Conservation (phyloP, 768 basidiomycete species). For the Phylloporus arenicola region DNA sequence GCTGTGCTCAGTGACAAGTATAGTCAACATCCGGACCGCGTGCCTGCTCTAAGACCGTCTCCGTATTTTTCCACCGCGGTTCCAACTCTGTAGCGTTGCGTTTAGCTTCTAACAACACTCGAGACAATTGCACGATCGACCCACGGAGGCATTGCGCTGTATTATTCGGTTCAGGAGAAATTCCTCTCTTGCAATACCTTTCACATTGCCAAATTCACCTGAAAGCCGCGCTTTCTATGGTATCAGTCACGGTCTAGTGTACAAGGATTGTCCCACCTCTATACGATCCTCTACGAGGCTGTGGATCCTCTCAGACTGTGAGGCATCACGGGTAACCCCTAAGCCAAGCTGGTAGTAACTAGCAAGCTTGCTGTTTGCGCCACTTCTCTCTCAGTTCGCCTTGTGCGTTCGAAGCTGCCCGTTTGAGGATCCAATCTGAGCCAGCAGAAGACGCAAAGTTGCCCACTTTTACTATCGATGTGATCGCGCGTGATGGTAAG, state of each 20-base stretch:
- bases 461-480: conserved; percentile 53
- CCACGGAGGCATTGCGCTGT: conserved; percentile 78
- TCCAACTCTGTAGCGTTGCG: conserved; percentile 55
- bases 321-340: conserved; percentile 38
- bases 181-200: conserved; percentile 69
- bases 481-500: conserved; percentile 22
- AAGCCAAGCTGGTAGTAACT: conserved; percentile 62
- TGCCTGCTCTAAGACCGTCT: conserved; percentile 65
- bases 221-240: conserved; percentile 56
- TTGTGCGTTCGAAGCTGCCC: conserved; percentile 35
- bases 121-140: conserved; percentile 44
- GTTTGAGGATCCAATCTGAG: conserved; percentile 9
- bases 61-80: conserved; percentile 47
- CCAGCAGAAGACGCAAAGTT: conserved; percentile 29
- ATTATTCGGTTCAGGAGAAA: conserved; percentile 84
- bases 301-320: conserved; percentile 68
- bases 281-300: conserved; percentile 72
- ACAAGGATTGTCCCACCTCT: conserved; percentile 45
- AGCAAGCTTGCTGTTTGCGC: conserved; percentile 48
- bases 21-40: conserved; percentile 50
- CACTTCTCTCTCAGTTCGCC: conserved; percentile 43
- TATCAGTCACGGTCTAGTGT: neutral
- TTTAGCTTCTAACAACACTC: conserved; percentile 1
- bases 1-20: conserved; percentile 37
- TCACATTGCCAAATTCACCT: conserved; percentile 67